Evolutionary conservation across 352 stramenopile genomes (phyloP), one percentile per base, ranked within the genome.

Genomic region (Phytophthora sp.): DNA sequence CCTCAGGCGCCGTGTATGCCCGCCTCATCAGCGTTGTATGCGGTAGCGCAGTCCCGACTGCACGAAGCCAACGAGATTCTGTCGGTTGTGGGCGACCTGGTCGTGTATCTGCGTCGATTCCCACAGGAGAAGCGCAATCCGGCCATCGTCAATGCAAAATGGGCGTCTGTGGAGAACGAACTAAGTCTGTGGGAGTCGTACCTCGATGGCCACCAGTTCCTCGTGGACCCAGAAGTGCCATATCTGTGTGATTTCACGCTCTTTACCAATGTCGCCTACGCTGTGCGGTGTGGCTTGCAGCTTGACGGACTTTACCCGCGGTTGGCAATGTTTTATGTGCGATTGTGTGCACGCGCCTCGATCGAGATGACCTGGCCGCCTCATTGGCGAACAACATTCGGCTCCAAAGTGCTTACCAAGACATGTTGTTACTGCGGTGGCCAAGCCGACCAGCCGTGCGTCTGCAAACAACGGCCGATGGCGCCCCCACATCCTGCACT

Each of bases 241-340:
- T 92, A 80, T 76, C 63, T 93, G 52, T 93, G 84, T 61, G 86
- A 94, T 64, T 91, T 88, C 47, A 89, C 84, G 61, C 83, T 93
- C 39, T 94, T 94, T 62, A 92, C 82, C 36, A 94, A 94, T 71
- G 63, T 94, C n/a, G 86, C 86, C 7, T 94, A 94, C 66, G 86
- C 86, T 20, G 86, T 94, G 44, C 81, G 86, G n/a, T 94, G 86
- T 74, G 86, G 86, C 3, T 61, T 94, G 31, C 86, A 93, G 53
- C 80, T 94, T 42, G 86, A 94, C 29, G 86, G 84, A 16, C 73
- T 94, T 0, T 94, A 93, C 60, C 86, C 86, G 38, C 78, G 82
- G 6, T 66, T 94, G 42, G 86, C 86, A 18, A 89, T 83, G 72
- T 90, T 92, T 27, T 94, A 94, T 70, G 73, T 90, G 54, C 82